Percentiles rank a stretch among this genome's conserved stretches.
Evolutionary conservation across 768 basidiomycete genomes (phyloP).

Genomic region (Psilocybe azurescens): DNA sequence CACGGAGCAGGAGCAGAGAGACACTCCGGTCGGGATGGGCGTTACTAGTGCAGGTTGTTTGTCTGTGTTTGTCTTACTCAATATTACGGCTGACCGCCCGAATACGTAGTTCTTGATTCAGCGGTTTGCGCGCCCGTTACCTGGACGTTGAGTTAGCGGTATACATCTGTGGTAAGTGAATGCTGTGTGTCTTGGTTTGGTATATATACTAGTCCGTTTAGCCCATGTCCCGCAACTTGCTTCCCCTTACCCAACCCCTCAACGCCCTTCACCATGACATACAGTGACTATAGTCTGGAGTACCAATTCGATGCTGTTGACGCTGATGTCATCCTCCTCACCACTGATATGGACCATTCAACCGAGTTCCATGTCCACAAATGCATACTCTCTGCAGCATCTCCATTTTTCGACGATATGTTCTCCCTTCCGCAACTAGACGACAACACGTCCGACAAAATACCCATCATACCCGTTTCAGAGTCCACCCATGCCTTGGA

Average conservation of each 20-base stretch:
- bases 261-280: conserved; percentile 8
- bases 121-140: not conserved
- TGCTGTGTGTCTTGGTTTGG: conserved; percentile 9
- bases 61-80: conserved; percentile 19
- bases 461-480: conserved; percentile 58
- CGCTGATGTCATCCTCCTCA: conserved; percentile 31
- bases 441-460: conserved; percentile 15
- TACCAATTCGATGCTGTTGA: conserved; percentile 41
- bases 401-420: conserved; percentile 73
- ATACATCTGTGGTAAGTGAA: not conserved
- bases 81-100: conserved; percentile 10
- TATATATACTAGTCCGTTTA: conserved; percentile 3
- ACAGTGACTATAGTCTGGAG: not conserved
- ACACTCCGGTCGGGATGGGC: conserved; percentile 27
- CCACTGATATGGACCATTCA: conserved; percentile 32
- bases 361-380: conserved; percentile 66
- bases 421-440: conserved; percentile 62
- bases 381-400: conserved; percentile 65
- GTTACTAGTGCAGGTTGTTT: conserved; percentile 23
- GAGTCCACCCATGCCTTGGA: conserved; percentile 53
- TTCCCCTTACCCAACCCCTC: not conserved
- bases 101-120: conserved; percentile 2
- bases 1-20: conserved; percentile 31
- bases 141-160: not conserved
- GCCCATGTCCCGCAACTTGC: not conserved